Conservation (phyloP, 2,329 filamentous ascomycete genomes). For the Coniochaeta hoffmannii region DNA sequence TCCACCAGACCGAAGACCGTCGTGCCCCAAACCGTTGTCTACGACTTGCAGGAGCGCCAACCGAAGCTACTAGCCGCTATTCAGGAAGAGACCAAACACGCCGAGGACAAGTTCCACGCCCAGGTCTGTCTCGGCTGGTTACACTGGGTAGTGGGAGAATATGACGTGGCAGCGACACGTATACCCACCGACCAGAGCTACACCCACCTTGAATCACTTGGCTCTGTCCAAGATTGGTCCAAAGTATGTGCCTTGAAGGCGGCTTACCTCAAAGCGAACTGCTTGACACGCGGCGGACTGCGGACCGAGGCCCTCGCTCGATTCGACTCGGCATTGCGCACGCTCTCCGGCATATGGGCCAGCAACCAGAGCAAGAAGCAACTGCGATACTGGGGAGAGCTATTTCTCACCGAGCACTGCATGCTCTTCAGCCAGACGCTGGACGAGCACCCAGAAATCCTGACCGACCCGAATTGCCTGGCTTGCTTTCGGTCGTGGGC, state of each 20-base stretch:
- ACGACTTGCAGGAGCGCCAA: slow-evolving; percentile 20
- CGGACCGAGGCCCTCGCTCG: slow-evolving; percentile 54
- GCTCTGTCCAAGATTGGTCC: slow-evolving; percentile 64
- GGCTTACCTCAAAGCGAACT: slow-evolving; percentile 67
- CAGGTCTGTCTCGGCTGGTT: slow-evolving; percentile 79
- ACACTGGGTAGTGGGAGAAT: slow-evolving; percentile 70
- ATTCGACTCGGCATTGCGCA: slow-evolving; percentile 59
- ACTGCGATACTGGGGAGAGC: slow-evolving; percentile 70
- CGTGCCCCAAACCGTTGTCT: not conserved
- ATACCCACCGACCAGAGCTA: slow-evolving; percentile 57
- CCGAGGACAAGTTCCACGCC: slow-evolving; percentile 66
- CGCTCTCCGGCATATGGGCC: slow-evolving; percentile 46
- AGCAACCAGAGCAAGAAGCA: slow-evolving; percentile 52
- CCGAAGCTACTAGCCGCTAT: slow-evolving; percentile 49
- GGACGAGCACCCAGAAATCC: slow-evolving; percentile 40
- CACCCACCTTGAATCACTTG: slow-evolving; percentile 42
- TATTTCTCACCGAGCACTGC: slow-evolving; percentile 68
- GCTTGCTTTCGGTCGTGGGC: slow-evolving; percentile 60
- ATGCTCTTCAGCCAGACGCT: slow-evolving; percentile 57
- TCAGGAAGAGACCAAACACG: slow-evolving; percentile 44
- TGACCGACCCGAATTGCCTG: slow-evolving; percentile 45
- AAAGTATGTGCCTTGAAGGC: slow-evolving; percentile 74
- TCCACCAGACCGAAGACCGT: slow-evolving; percentile 31
- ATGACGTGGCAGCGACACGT: slow-evolving; percentile 48
- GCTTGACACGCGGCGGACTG: slow-evolving; percentile 41